Percentiles rank a stretch among this genome's conserved stretches.
Conservation (phyloP, 495 filamentous ascomycete species). For the Penicillium longicatenatum region DNA sequence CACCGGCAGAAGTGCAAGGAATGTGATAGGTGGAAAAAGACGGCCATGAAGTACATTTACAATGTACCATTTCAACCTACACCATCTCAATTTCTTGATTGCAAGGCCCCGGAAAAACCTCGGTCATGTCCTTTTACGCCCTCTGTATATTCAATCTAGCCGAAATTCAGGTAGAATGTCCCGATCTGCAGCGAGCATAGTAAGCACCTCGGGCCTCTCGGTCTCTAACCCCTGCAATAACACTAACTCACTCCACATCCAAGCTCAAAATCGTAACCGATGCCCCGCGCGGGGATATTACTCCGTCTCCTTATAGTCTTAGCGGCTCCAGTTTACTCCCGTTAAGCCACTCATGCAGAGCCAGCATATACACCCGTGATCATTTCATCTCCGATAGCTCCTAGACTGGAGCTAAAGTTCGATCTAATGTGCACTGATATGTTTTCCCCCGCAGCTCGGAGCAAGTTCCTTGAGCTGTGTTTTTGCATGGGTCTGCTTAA, state of each 20-base stretch:
- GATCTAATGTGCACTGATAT: slow-evolving; percentile 2
- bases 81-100: not conserved
- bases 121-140: not conserved
- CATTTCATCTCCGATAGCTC: slow-evolving; percentile 16
- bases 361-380: slow-evolving; percentile 2
- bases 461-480: not conserved
- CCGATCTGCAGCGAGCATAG: not conserved
- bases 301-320: slow-evolving; percentile 26
- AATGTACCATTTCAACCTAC: not conserved
- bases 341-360: slow-evolving; percentile 8
- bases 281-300: slow-evolving; percentile 10
- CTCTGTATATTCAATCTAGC: not conserved
- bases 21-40: slow-evolving; percentile 28
- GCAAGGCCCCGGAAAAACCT: not conserved
- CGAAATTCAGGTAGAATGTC: not conserved
- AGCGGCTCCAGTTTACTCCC: not conserved
- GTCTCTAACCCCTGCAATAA: not conserved
- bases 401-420: slow-evolving; percentile 3
- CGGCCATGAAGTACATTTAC: not conserved
- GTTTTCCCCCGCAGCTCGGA: not conserved
- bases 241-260: not conserved
- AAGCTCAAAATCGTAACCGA: not conserved
- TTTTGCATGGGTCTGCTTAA: not conserved
- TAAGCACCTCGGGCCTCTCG: not conserved
- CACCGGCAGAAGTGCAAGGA: not conserved